Base-by-base conservation (phyloP, 441 rosid genomes). In the Erodium moschatum region DNA sequence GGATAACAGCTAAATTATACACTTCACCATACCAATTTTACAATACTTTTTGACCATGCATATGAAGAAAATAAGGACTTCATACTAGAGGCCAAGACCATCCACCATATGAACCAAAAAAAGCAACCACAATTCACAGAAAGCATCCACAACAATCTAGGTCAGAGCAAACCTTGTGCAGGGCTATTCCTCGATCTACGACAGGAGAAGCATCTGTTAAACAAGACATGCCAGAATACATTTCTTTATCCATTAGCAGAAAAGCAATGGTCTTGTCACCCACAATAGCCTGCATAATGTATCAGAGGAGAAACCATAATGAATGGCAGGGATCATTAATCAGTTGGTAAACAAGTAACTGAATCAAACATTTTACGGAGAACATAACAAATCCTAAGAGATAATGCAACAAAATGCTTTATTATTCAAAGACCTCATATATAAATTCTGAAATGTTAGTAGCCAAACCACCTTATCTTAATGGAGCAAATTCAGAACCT, bases 251-350 rank as follows among this genome's bases (percentile, higher is more conserved):
- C 93, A 90, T 90, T 65, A 90, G 75, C 40, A 82, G 69, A 78
- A 87, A 90, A 19, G 96, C 81, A 44, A 90, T 76, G 64, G 93
- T 87, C 81, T 86, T 87, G 81, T 87, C 96, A 72, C 96, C 96
- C 19, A 90, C 96, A 72, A 90, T 87, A 54, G 96, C 81, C 96
- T 90, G 81, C 74, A 71, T 35, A 72, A 63, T 90, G 79, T 71
- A 71, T 40, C 69, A 63, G 66, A 63, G 66, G 31, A 27, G 66
- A 63, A 63, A 63, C 19, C 66, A 63, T 63, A 63, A 29, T 0
- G 38, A 63, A 63, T 63, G 42, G 66, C 66, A 29, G 38, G 42
- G 66, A 63, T 29, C 42, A 63, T 13, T 12, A 62, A 31, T 62
- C 65, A 62, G 38, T 11, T 29, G n/a, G 35, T 61, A 21, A 61